Evolutionary conservation across 768 basidiomycete genomes (phyloP), one percentile per base, ranked within the genome.

Genomic region (Bullera alba): DNA sequence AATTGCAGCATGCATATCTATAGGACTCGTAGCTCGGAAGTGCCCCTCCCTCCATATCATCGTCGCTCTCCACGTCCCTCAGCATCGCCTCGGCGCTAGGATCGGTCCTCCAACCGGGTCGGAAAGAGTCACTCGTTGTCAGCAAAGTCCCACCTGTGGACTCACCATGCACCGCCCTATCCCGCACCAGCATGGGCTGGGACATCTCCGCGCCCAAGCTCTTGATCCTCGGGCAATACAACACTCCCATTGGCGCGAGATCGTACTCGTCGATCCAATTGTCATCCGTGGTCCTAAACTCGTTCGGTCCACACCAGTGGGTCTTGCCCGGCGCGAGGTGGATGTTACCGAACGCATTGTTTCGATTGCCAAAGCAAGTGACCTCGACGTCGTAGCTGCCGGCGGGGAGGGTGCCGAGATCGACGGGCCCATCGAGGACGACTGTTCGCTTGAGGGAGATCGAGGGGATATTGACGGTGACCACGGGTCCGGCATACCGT

Each of bases 211-310:
- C 32, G 10, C 32, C 32, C n/a, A 10, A 34, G 32, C 53, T 57
- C 43, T 6, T n/a, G n/a, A 65, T 46, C 36, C 47, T 47, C 1
- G 63, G 63, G 4, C 56, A 53, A 38, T 60, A 53, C 28, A 60
- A 21, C 15, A 65, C 54, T 1, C 63, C 63, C 22, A 57, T 52
- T 32, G 49, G 34, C 22, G 46, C 50, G 10, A 65, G 26, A n/a
- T 41, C 46, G 42, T 65, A 65, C 34, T 65, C 63, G 23, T 65
- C 61, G 8, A 46, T 45, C 63, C 63, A 65, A 54, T 54, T 60
- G 50, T 65, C 57, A 22, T 52, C 56, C 16, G 60, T 55, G n/a
- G 41, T 54, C 25, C 63, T 50, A 57, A 57, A 65, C 16, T 55
- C 51, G 38, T 63, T 51, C 8, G 63, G 48, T 15, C 53, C 53